Evolutionary conservation across 139 green algal species (phyloP).

Genomic region (Closterium sp.): DNA sequence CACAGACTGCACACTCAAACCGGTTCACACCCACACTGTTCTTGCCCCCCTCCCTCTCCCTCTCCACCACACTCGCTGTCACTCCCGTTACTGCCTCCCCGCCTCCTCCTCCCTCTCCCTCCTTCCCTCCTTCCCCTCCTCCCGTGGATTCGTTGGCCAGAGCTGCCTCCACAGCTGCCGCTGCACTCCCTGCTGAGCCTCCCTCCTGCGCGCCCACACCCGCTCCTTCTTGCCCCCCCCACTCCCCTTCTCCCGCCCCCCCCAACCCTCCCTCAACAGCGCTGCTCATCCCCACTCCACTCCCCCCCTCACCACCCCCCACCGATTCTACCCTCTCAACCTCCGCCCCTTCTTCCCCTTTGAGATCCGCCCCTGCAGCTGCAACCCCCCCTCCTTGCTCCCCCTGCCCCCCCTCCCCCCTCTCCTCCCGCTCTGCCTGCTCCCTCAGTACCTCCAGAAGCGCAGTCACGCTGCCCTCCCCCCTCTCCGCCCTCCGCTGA

Average conservation of each 20-base stretch:
- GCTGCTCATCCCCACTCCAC: not conserved
- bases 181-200: not conserved
- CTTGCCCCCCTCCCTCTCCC: not conserved
- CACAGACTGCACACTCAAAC: conserved; percentile 38
- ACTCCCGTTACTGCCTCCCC: not conserved
- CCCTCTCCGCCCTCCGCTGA: not conserved
- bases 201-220: not conserved
- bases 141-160: not conserved
- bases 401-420: not conserved
- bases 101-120: not conserved
- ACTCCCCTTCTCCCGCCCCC: not conserved
- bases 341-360: too few species aligned
- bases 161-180: not conserved
- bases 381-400: not conserved
- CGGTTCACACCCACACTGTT: not conserved
- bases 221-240: conserved; percentile 6
- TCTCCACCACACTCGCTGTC: not conserved
- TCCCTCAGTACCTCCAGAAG: conserved; percentile 30
- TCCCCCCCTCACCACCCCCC: not conserved
- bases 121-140: not conserved
- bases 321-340: not conserved
- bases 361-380: not conserved
- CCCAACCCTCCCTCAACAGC: not conserved
- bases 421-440: conserved; percentile 11
- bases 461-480: conserved; percentile 10